Conservation (phyloP, 306 rosid genomes). For the Senna tora region DNA sequence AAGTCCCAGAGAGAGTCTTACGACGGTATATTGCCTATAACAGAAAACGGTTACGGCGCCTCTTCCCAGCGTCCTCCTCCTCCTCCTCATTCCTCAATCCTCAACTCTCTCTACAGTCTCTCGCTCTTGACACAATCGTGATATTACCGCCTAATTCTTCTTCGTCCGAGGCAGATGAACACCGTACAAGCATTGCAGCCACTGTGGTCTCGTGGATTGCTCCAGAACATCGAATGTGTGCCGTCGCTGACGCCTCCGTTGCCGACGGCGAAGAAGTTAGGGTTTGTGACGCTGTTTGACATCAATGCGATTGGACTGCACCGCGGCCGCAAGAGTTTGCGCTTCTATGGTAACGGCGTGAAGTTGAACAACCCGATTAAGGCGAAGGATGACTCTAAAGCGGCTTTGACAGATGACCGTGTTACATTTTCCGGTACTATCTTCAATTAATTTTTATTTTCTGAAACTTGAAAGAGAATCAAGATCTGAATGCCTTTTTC, state of each 20-base stretch:
- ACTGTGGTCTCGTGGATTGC: slow-evolving; percentile 33
- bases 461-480: background rate
- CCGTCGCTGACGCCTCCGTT: slow-evolving; percentile 20
- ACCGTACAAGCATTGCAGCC: slow-evolving; percentile 25
- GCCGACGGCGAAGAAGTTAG: slow-evolving; percentile 37
- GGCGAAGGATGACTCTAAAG: slow-evolving; percentile 45
- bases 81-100: background rate
- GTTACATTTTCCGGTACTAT: slow-evolving; percentile 54
- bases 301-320: slow-evolving; percentile 49
- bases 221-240: slow-evolving; percentile 43
- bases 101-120: background rate
- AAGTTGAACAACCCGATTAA: slow-evolving; percentile 51
- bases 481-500: slow-evolving; percentile 35
- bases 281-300: slow-evolving; percentile 39
- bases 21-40: slow-evolving; percentile 23
- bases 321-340: slow-evolving; percentile 40
- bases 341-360: slow-evolving; percentile 23
- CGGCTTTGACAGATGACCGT: slow-evolving; percentile 28
- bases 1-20: no score
- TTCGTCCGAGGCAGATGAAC: slow-evolving; percentile 40
- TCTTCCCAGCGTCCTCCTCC: background rate
- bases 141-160: slow-evolving; percentile 5
- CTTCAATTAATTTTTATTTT: slow-evolving; percentile 9
- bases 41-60: slow-evolving; percentile 46
- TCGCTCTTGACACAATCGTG: background rate